Evolutionary conservation across 768 basidiomycete genomes (phyloP).

Genomic region (Cystofilobasidium macerans): DNA sequence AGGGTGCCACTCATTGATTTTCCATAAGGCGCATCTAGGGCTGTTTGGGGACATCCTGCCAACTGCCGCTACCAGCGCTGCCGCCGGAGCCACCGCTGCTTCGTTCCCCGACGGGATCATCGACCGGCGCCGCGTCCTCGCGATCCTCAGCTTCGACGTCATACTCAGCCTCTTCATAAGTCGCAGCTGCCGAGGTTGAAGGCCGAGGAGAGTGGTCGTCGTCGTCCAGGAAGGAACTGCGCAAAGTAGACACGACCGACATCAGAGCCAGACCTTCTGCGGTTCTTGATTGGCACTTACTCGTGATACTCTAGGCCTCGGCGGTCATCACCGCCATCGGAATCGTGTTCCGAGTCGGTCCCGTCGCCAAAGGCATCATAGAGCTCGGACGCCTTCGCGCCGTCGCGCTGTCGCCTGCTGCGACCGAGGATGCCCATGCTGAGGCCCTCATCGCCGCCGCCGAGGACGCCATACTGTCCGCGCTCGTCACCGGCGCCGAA

Average conservation of each 20-base stretch:
- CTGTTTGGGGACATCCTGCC: conserved; percentile 16
- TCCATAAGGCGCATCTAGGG: too few relatives aligned
- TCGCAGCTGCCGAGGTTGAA: background rate
- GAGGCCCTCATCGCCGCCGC: conserved; percentile 48
- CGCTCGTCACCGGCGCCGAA: conserved; percentile 37
- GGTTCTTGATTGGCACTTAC: conserved; percentile 6
- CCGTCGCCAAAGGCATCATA: conserved; percentile 93
- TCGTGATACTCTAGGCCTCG: conserved; percentile 23
- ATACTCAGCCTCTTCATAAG: background rate
- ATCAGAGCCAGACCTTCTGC: background rate
- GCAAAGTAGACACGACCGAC: too few relatives aligned
- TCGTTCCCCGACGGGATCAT: background rate
- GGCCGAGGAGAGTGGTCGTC: conserved; percentile 18
- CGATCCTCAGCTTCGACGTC: background rate
- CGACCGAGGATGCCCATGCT: conserved; percentile 61
- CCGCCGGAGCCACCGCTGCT: conserved; percentile 7
- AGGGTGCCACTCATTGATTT: too few relatives aligned
- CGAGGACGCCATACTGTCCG: conserved; percentile 3
- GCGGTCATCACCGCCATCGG: conserved; percentile 41
- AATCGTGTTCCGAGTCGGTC: conserved; percentile 58
- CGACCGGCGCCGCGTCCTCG: background rate
- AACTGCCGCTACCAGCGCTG: background rate
- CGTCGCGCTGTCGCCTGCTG: conserved; percentile 44
- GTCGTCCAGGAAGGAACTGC: conserved; percentile 24
- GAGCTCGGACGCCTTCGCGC: conserved; percentile 70